Evolutionary conservation across 768 basidiomycete genomes (phyloP), one percentile per base, ranked within the genome.

Genomic region (Mrakia blollopis): DNA sequence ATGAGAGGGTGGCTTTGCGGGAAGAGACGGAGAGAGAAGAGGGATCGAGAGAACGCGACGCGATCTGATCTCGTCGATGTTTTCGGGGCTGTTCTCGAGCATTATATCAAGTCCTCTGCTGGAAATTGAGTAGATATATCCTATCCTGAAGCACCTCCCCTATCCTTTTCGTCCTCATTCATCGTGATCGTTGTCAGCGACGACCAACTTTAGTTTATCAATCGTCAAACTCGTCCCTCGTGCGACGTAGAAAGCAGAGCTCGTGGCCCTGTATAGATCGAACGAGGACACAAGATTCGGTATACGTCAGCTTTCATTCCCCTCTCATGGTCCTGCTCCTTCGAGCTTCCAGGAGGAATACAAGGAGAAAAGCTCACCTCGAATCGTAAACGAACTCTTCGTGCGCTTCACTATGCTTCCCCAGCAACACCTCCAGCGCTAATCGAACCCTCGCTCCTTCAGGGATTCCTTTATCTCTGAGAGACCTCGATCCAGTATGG

Each of bases 341-440:
- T 41, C 39, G 39, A 11, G 39, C 39, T 5, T 41, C 11, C 39
- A 41, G 39, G 6, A 41, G 39, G 6, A 47, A 47, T 6, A 11
- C 39, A 16, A 47, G 44, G n/a, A 9, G n/a, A 63, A n/a, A n/a
- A n/a, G n/a, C 62, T 63, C 30, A 63, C 62, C 62, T 63, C 62
- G 62, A 39, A 25, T 68, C 65, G 37, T 68, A 68, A n/a, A 68
- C 21, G 23, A 39, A 68, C 65, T 68, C 65, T 25, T 68, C 65
- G 8, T 44, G 18, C 9, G 65, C 65, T 10, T 39, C 37, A 23
- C 65, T 68, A 6, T 23, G 25, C 39, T 68, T 68, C 23, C 65
- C 65, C 1, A 68, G 39, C 65, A 68, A 23, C 18, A 68, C 65
- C 10, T 68, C 65, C 35, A 68, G 23, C 65, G 37, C 39, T 0